Evolutionary conservation across 495 filamentous ascomycete species (phyloP).

Genomic region (Entonaema liquescens): DNA sequence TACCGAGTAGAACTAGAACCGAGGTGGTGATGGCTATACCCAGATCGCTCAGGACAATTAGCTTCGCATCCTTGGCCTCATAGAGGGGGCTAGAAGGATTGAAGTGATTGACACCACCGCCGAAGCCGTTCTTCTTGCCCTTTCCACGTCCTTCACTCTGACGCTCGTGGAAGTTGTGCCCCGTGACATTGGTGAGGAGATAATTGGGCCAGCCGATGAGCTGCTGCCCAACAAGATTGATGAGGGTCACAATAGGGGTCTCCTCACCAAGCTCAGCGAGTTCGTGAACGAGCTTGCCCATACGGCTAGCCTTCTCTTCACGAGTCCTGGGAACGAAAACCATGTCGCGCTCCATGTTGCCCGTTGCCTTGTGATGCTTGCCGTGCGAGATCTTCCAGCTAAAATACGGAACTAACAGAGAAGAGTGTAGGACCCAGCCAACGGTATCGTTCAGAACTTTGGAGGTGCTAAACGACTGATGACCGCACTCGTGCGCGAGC

Average conservation of each 20-base stretch:
- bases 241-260: slow-evolving; percentile 83
- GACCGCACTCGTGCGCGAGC: slow-evolving; percentile 87
- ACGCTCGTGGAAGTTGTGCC: slow-evolving; percentile 89
- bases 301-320: slow-evolving; percentile 72
- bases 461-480: slow-evolving; percentile 85
- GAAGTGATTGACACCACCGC: slow-evolving; percentile 92
- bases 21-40: slow-evolving; percentile 69
- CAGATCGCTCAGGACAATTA: slow-evolving; percentile 84
- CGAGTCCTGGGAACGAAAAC: slow-evolving; percentile 93
- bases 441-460: slow-evolving; percentile 84
- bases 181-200: slow-evolving; percentile 86
- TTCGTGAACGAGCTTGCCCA: slow-evolving; percentile 78
- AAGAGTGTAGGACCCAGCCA: slow-evolving; percentile 84
- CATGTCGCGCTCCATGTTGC: slow-evolving; percentile 96
- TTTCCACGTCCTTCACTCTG: slow-evolving; percentile 86
- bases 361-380: slow-evolving; percentile 96
- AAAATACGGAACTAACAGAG: slow-evolving; percentile 86
- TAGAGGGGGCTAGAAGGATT: slow-evolving; percentile 86
- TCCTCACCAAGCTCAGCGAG: slow-evolving; percentile 90
- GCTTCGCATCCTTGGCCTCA: slow-evolving; percentile 84
- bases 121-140: slow-evolving; percentile 86
- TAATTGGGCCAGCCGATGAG: slow-evolving; percentile 91
- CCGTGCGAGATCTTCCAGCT: slow-evolving; percentile 94
- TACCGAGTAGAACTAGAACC: slow-evolving; percentile 65
- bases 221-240: slow-evolving; percentile 81